Conservation (phyloP, 768 basidiomycete species). For the Pleurotus tuber-regium region DNA sequence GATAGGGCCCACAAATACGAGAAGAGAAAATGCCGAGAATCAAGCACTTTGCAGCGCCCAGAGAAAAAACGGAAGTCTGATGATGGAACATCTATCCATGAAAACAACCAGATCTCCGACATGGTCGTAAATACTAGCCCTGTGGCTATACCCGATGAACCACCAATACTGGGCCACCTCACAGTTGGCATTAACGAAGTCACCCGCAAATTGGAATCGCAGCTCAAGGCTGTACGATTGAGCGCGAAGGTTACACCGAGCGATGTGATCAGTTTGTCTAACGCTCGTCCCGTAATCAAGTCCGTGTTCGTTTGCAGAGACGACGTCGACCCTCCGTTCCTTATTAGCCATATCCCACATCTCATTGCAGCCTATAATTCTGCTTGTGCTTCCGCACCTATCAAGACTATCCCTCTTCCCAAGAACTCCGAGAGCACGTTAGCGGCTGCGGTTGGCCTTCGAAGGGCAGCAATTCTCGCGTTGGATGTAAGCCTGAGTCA, state of each 20-base stretch:
- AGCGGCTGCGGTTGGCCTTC: conserved; percentile 60
- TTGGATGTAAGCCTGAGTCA: conserved; percentile 51
- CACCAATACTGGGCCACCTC: conserved; percentile 45
- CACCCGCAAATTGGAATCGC: conserved; percentile 66
- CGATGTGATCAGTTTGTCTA: conserved; percentile 3
- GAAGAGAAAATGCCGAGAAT: conserved; percentile 25
- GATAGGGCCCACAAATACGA: conserved; percentile 34
- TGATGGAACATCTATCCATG: neutral
- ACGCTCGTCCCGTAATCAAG: conserved; percentile 25
- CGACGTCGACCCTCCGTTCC: conserved; percentile 70
- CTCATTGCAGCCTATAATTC: conserved; percentile 79
- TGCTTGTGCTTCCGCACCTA: conserved; percentile 19
- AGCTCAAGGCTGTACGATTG: conserved; percentile 35
- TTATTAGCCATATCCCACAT: conserved; percentile 74
- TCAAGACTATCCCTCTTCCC: conserved; percentile 65
- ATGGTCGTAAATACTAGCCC: conserved; percentile 1
- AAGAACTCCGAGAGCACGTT: conserved; percentile 62
- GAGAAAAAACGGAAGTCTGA: conserved; percentile 20
- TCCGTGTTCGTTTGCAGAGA: conserved; percentile 69
- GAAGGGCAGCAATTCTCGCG: conserved; percentile 64
- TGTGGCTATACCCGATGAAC: conserved; percentile 18
- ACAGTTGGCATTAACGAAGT: conserved; percentile 78
- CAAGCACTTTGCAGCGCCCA: conserved; percentile 13
- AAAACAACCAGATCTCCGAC: conserved; percentile 9
- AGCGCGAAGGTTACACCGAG: conserved; percentile 22